phyloP scores from a whole-genome alignment of 2,329 filamentous ascomycete genomes.

The Clonostachys byssicola region DNA sequence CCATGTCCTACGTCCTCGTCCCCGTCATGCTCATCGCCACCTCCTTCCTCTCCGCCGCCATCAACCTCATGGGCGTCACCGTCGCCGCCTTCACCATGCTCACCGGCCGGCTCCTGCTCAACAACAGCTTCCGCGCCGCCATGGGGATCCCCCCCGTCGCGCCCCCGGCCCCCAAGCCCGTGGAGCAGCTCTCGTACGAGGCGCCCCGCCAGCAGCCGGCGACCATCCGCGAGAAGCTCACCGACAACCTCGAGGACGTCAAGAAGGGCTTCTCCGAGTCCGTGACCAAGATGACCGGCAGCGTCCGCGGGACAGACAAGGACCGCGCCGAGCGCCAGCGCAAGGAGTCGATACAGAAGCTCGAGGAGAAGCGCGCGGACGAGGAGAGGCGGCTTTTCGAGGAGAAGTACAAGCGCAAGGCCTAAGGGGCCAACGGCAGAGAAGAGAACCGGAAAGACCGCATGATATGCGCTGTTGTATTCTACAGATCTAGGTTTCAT shows the following conservation, averaged over 20 bases:
- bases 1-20: slow-evolving; percentile 36
- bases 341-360: slow-evolving; percentile 22
- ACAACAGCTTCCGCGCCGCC: slow-evolving; percentile 27
- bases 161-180: background rate
- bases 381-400: slow-evolving; percentile 31
- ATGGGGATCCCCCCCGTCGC: slow-evolving; percentile 25
- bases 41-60: slow-evolving; percentile 39
- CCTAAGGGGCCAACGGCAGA: slow-evolving; percentile 2
- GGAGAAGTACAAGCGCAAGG: slow-evolving; percentile 30
- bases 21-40: slow-evolving; percentile 38
- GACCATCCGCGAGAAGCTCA: slow-evolving; percentile 23
- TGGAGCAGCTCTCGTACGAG: slow-evolving; percentile 17
- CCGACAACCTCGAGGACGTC: slow-evolving; percentile 23
- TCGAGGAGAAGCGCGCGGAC: slow-evolving; percentile 26
- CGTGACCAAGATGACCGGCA: slow-evolving; percentile 25
- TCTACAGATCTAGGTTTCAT: no score
- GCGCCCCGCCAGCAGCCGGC: slow-evolving; percentile 19
- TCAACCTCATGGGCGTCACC: slow-evolving; percentile 44
- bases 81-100: slow-evolving; percentile 28
- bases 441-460: background rate
- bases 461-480: background rate
- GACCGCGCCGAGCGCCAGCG: slow-evolving; percentile 28
- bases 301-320: slow-evolving; percentile 19
- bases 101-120: slow-evolving; percentile 30
- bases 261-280: slow-evolving; percentile 29